These are phyloP conservation scores for Cutaneotrichosporon mucoides DNA, from an alignment of 1,284 basidiomycete genomes.

Conservation along the genomic window DNA sequence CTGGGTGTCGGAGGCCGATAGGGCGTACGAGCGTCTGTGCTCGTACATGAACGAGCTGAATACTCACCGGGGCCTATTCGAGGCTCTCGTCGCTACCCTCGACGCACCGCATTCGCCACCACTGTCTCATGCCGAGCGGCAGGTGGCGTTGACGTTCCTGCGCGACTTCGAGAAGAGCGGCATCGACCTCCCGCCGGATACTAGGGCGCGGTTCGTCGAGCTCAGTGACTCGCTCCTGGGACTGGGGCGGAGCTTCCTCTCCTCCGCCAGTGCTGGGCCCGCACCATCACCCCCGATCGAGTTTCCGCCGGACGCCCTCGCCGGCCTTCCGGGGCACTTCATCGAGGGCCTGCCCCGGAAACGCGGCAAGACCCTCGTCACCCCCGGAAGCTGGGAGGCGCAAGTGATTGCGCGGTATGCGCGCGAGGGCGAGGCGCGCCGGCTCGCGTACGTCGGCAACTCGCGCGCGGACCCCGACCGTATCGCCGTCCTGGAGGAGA, in stretches of 20 bases:
- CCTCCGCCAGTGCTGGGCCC: constrained; percentile 54
- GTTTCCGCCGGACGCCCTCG: constrained; percentile 47
- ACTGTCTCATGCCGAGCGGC: constrained; percentile 49
- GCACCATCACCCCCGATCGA: constrained; percentile 29
- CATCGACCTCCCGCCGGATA: constrained; percentile 75
- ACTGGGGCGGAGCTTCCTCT: constrained; percentile 78
- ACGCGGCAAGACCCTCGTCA: constrained; percentile 58
- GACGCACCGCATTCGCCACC: constrained; percentile 35
- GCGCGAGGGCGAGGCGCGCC: constrained; percentile 72
- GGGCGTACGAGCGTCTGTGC: constrained; percentile 85
- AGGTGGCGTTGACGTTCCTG: constrained; percentile 89
- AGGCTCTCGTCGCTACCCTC: constrained; percentile 52
- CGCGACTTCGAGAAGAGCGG: constrained; percentile 97
- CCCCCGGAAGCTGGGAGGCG: constrained; percentile 79
- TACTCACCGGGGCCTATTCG: constrained; percentile 87
- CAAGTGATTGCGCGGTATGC: constrained; percentile 88
- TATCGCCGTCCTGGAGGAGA: constrained; percentile 63
- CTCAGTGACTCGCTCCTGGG: constrained; percentile 83
- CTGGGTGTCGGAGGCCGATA: constrained; percentile 81
- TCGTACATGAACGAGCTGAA: constrained; percentile 98
- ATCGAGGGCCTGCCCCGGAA: constrained; percentile 57
- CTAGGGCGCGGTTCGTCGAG: constrained; percentile 77
- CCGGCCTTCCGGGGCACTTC: constrained; percentile 43
- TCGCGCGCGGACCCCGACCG: constrained; percentile 52
- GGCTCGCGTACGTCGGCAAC: constrained; percentile 72